Base-by-base conservation (phyloP, 768 basidiomycete genomes). In the Tricholoma saponaceum region DNA sequence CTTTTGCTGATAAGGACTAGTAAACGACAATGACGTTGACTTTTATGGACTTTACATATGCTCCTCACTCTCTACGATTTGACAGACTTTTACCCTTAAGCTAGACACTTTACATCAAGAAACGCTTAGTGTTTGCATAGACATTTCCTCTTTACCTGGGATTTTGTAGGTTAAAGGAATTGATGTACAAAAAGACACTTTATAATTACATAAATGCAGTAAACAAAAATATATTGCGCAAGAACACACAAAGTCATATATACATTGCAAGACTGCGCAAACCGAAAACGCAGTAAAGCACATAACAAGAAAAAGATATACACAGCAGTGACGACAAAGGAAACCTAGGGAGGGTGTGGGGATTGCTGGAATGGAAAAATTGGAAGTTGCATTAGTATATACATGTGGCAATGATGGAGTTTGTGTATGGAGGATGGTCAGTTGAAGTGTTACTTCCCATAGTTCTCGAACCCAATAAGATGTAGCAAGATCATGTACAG, bases 401-500 rank as follows among this genome's bases (percentile, higher is more conserved):
- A 51, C 47, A 56, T 43, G 41, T 43, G 53, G 16, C 35, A 37
- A 54, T 52, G 51, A 44, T 22, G 35, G 52, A 54, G 47, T 32
- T 32, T 37, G 20, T 16, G 53, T 47, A 55, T 12, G 46, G 52
- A 41, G 25, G 8, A 20, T 18, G 26, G 30, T 30, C 20, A 18
- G 18, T 30, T 22, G 26, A 22, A 44, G 20, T 32, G 44, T 55
- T 16, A 46, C 41, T 47, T 51, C 52, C 51, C 39, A n/a, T 26
- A 43, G 39, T 43, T 43, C 50, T 51, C 50, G 8, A 62, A 35
- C 49, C 64, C 62, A 47, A 59, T 50, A 43, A 65, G 54, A 61
- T 67, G 66, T 61, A 67, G 59, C 57, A 67, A 58, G 55, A 63
- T 39, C 51, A 55, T 63, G 58, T 67, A 67, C 60, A 67, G 55